Evolutionary conservation across 2,329 filamentous ascomycete species (phyloP).

Genomic region (Exophiala sp.): DNA sequence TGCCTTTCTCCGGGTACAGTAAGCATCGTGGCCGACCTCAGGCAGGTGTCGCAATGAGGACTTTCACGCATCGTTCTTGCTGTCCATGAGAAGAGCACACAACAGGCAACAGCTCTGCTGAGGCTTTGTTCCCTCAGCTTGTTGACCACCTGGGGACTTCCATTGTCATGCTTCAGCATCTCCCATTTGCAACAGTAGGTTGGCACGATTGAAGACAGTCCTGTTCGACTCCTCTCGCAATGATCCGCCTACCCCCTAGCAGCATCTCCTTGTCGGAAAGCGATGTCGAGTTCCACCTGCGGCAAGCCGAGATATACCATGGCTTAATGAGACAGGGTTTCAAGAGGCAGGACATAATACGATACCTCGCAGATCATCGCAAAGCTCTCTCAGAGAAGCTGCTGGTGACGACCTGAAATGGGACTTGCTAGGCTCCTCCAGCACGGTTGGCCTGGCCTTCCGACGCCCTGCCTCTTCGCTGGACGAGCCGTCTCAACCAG

Average conservation of each 20-base stretch:
- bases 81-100: not conserved
- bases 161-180: too few species aligned
- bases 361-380: slow-evolving; percentile 23
- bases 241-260: slow-evolving; percentile 36
- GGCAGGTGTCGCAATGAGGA: not conserved
- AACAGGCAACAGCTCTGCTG: too few species aligned
- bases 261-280: slow-evolving; percentile 32
- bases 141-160: too few species aligned
- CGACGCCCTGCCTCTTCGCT: not conserved
- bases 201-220: not conserved
- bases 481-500: not conserved
- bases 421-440: slow-evolving; percentile 4
- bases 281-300: slow-evolving; percentile 33
- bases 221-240: not conserved
- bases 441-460: slow-evolving; percentile 18
- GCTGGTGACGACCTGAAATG: not conserved
- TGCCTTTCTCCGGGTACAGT: not conserved
- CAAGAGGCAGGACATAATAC: slow-evolving; percentile 25
- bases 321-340: slow-evolving; percentile 27
- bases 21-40: not conserved
- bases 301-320: slow-evolving; percentile 26
- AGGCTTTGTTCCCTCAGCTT: too few species aligned
- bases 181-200: not conserved
- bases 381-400: slow-evolving; percentile 3
- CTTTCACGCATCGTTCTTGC: not conserved